Conservation (phyloP, 495 filamentous ascomycete species). For the Lasiosphaeris hirsuta region DNA sequence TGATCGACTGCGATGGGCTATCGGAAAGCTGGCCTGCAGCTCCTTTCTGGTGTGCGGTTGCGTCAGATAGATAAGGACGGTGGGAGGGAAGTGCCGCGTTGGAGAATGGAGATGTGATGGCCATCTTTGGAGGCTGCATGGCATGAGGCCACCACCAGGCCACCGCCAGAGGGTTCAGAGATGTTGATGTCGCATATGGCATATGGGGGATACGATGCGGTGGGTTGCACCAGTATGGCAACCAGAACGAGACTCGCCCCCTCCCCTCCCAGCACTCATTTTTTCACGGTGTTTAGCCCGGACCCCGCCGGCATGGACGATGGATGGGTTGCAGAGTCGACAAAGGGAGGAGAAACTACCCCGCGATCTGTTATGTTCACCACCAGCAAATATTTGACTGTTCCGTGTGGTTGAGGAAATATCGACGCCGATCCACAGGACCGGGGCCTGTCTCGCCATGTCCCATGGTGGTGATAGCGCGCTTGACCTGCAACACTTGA, state of each 20-base stretch:
- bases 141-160: no score
- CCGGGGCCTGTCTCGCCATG: no score
- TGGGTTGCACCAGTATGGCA: neutral
- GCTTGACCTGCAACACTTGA: no score
- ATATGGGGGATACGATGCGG: neutral
- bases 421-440: no score
- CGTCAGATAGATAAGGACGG: constrained; percentile 4
- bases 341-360: constrained; percentile 7
- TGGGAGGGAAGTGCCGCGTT: neutral
- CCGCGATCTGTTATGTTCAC: constrained; percentile 6
- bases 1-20: constrained; percentile 1
- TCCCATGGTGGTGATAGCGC: no score
- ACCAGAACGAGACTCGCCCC: no score
- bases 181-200: neutral
- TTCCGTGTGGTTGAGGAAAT: neutral
- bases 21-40: neutral
- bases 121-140: neutral
- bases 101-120: neutral
- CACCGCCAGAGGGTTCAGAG: neutral
- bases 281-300: neutral
- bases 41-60: neutral
- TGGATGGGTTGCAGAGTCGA: neutral
- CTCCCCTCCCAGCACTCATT: neutral
- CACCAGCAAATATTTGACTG: no score
- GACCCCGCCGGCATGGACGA: neutral